Evolutionary conservation across 176 grass and related monocot species (phyloP).

Genomic region (Lolium rigidum): DNA sequence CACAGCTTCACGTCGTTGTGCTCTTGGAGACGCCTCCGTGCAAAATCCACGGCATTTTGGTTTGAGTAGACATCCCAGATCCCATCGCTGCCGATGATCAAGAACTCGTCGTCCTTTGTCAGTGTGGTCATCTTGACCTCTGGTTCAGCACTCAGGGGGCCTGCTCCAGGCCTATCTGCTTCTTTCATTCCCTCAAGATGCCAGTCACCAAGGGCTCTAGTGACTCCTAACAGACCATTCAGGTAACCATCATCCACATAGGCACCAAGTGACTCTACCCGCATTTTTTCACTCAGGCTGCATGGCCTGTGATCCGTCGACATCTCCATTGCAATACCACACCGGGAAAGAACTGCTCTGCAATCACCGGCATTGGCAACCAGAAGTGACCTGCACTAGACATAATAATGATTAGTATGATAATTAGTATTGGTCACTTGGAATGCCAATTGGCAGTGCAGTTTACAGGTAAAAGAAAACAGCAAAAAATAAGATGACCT

Average conservation of each 20-base stretch:
- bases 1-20: constrained; percentile 80
- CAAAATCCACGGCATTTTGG: constrained; percentile 83
- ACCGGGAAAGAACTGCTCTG: constrained; percentile 85
- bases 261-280: constrained; percentile 75
- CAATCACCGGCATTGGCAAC: constrained; percentile 95
- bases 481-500: neutral
- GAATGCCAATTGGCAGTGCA: neutral
- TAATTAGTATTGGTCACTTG: neutral
- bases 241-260: constrained; percentile 88
- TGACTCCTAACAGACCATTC: constrained; percentile 75
- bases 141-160: constrained; percentile 82
- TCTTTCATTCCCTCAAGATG: constrained; percentile 91
- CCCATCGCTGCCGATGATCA: constrained; percentile 87
- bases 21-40: constrained; percentile 67
- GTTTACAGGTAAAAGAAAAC: neutral
- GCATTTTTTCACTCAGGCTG: constrained; percentile 63
- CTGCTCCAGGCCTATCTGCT: constrained; percentile 38
- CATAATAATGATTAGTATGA: constrained; percentile 9
- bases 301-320: constrained; percentile 83
- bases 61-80: constrained; percentile 94
- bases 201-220: constrained; percentile 89
- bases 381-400: constrained; percentile 70
- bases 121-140: constrained; percentile 80
- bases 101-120: constrained; percentile 84
- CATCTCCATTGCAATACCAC: constrained; percentile 78